Base-by-base conservation (phyloP, 2,329 filamentous ascomycete species). In the Colletotrichum tofieldiae region DNA sequence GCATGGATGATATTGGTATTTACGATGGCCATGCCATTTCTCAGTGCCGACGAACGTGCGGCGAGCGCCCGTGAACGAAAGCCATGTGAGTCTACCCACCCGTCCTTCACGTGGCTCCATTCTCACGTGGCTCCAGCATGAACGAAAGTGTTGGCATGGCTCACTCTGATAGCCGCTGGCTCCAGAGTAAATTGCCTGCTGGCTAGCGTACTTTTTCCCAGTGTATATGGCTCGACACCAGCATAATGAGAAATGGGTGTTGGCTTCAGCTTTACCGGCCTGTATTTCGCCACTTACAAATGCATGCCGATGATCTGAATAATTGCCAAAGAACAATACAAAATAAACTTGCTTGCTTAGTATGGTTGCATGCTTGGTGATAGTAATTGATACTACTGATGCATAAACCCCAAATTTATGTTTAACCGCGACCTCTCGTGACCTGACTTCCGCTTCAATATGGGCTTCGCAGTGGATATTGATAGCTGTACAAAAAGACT, bases 1-100 rank as follows among this genome's bases (percentile, higher is more conserved):
- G 63, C 39, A 54, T 67, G 45, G 67, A 67, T 14, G 67, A 71
- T 11, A 32, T 43, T 16, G 67, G 67, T 2, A 67, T 71, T 9
- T 55, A 59, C 12, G 67, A 71, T 1, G 67, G 67, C 5, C 55
- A 55, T 16, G 62, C 54, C n/a, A 60, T 60, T 23, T 54, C 45
- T 2, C 29, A 41, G 2, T 65, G 55, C 47, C 54, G 32, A 2
- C 26, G 47, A 18, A 20, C n/a, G 3, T 71, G 67, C 37, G 63
- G 62, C 26, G 67, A 71, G 39, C 55, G 55, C 20, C 54, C 63
- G 12, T 56, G 39, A 35, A 41, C 3, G 8, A 18, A 8, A 23
- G 12, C 14, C 6, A 37, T 26, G 54, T 56, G 7, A 56, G 54
- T 41, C 23, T 39, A 1, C n/a, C 11, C 3, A 11, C 35, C 29